Evolutionary conservation across 768 basidiomycete genomes (phyloP), one percentile per base, ranked within the genome.

Genomic region (Mycena haematopus): DNA sequence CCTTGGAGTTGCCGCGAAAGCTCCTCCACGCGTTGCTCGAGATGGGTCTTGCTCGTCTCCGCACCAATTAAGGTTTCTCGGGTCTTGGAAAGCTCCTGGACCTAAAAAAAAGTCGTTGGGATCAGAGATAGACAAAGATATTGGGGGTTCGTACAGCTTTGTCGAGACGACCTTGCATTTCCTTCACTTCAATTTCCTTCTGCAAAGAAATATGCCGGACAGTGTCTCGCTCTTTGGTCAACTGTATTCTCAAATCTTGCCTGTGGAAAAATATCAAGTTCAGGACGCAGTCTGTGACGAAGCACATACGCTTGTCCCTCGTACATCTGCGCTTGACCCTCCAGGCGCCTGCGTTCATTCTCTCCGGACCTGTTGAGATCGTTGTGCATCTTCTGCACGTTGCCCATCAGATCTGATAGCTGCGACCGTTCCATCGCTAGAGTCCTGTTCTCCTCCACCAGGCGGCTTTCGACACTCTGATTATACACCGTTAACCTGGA

Each of bases 341-440:
- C 95, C 35, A 96, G 77, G 9, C 93, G 86, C 15, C 86, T 80
- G 21, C 92, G 84, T 68, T 96, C 92, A 61, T 93, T 96, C 71
- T 90, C 88, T 7, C 89, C 87, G 0, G 91, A 90, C 52, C 88
- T 84, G 71, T 96, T 94, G 8, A 93, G 80, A 68, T 97, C 96
- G 58, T 86, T 86, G 69, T 94, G 92, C 87, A 97, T 94, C 70
- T 85, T 90, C 75, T 95, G 93, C 24, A 96, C 88, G 71, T 93
- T 96, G 25, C 83, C 79, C 86, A 96, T 93, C 27, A 97, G 81
- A 72, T 95, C 93, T 2, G 92, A 87, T 3, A 97, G 80, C 63
- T 92, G 90, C 0, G 93, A 88, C 11, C 94, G 87, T 70, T 97
- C 96, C 69, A 88, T 79, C 15, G 90, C 79, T 5, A 97, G 79